Conservation (phyloP, 768 basidiomycete genomes). For the Sistotremastrum suecicum region DNA sequence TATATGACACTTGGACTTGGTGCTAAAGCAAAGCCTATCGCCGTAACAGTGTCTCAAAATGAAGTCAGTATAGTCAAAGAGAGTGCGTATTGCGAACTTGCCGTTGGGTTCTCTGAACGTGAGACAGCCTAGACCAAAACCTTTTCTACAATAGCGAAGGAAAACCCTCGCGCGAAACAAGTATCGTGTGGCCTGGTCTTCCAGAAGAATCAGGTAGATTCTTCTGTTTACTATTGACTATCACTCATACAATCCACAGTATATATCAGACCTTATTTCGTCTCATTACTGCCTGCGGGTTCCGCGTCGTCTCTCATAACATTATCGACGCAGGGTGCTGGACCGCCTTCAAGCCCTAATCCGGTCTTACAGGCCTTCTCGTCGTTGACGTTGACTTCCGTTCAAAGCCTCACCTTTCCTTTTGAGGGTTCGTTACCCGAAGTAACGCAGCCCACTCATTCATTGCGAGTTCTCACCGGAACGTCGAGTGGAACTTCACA, state of each 20-base stretch:
- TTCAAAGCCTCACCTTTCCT: constrained; percentile 55
- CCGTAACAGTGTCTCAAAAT: constrained; percentile 37
- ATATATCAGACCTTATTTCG: constrained; percentile 63
- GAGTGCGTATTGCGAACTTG: constrained; percentile 32
- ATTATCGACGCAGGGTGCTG: constrained; percentile 14
- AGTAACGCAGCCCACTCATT: constrained; percentile 5
- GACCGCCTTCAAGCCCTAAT: constrained; percentile 30
- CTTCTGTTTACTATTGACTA: constrained; percentile 1
- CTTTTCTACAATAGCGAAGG: constrained; percentile 49
- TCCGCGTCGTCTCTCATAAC: constrained; percentile 25
- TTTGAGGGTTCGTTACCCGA: constrained; percentile 21
- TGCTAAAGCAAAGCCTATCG: constrained; percentile 53
- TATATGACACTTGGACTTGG: constrained; percentile 80
- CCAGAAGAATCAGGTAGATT: constrained; percentile 66
- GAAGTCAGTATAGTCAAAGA: constrained; percentile 70
- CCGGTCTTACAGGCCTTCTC: constrained; percentile 61
- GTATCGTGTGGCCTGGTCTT: constrained; percentile 62
- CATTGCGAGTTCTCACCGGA: not conserved
- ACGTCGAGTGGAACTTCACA: too few species aligned
- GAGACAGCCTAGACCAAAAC: constrained; percentile 39
- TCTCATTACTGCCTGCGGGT: constrained; percentile 61
- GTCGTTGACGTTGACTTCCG: constrained; percentile 43
- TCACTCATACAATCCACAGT: constrained; percentile 24
- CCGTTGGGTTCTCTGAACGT: not conserved
- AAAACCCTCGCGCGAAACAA: constrained; percentile 30